Evolutionary conservation across 208 protist species (phyloP).

Genomic region (Acanthamoeba healyi): DNA sequence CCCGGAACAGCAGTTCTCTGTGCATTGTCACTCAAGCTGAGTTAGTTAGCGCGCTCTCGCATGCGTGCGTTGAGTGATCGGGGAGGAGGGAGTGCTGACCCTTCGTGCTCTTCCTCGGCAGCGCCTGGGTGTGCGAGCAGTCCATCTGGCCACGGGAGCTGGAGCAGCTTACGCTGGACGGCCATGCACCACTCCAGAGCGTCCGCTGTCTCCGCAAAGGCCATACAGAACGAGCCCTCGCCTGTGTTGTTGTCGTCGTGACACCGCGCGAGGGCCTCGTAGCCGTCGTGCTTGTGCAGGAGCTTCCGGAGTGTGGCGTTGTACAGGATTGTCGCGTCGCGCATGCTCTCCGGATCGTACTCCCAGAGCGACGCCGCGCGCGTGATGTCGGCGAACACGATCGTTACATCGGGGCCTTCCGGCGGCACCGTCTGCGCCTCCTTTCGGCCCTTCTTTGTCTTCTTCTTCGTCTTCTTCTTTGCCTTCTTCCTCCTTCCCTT

Average conservation of each 20-base stretch:
- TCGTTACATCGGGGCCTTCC: neutral
- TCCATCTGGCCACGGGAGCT: neutral
- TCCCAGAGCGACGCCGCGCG: constrained; percentile 33
- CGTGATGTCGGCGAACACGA: constrained; percentile 7
- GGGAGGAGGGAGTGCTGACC: no score
- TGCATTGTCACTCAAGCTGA: no score
- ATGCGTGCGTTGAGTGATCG: neutral
- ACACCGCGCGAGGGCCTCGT: neutral
- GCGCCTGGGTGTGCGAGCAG: neutral
- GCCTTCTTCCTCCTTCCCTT: neutral
- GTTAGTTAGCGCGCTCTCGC: no score
- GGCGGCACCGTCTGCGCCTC: neutral
- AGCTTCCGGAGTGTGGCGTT: neutral
- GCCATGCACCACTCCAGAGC: constrained; percentile 27
- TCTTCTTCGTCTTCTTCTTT: neutral
- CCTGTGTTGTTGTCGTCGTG: constrained; percentile 2
- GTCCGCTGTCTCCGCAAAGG: neutral
- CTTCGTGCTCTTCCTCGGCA: neutral
- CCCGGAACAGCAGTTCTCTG: neutral
- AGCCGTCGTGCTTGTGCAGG: neutral
- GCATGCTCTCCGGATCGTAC: neutral
- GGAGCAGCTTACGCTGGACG: constrained; percentile 13
- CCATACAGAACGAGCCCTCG: constrained; percentile 67
- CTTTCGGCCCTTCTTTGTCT: neutral
- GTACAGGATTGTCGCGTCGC: neutral